Evolutionary conservation across 2,329 filamentous ascomycete genomes (phyloP).

Genomic region (Ceratocystis destructans): DNA sequence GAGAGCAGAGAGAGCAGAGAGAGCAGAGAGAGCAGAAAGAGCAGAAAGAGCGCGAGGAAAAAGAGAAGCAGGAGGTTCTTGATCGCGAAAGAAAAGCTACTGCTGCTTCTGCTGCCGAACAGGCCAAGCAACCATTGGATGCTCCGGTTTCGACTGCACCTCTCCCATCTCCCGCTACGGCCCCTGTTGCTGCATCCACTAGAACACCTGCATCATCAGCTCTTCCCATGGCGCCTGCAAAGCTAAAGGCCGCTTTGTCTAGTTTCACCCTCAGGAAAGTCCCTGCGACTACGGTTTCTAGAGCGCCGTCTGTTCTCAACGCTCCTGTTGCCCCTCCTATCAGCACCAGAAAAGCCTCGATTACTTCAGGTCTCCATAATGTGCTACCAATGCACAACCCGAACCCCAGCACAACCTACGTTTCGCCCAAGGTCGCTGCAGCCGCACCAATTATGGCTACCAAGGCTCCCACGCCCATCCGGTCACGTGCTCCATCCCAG

Average conservation of each 20-base stretch:
- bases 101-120: not conserved
- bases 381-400: constrained; percentile 47
- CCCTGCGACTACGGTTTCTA: constrained; percentile 26
- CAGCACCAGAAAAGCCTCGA: constrained; percentile 4
- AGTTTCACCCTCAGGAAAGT: constrained; percentile 30
- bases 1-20: constrained; percentile 32
- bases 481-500: constrained; percentile 63
- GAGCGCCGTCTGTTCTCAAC: constrained; percentile 23
- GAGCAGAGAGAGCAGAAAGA: constrained; percentile 28
- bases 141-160: not conserved
- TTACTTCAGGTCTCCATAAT: constrained; percentile 28
- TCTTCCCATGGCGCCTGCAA: constrained; percentile 5
- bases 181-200: not conserved
- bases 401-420: constrained; percentile 42
- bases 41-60: constrained; percentile 32
- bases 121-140: not conserved
- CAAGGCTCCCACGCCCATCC: constrained; percentile 68
- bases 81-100: constrained; percentile 1
- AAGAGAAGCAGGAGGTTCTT: constrained; percentile 8
- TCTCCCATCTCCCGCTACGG: not conserved
- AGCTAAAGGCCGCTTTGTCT: constrained; percentile 24
- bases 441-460: constrained; percentile 63
- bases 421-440: constrained; percentile 66
- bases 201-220: not conserved
- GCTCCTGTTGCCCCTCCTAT: not conserved